phyloP scores from a whole-genome alignment of 2,329 filamentous ascomycete genomes.

The Colletotrichum destructivum region DNA sequence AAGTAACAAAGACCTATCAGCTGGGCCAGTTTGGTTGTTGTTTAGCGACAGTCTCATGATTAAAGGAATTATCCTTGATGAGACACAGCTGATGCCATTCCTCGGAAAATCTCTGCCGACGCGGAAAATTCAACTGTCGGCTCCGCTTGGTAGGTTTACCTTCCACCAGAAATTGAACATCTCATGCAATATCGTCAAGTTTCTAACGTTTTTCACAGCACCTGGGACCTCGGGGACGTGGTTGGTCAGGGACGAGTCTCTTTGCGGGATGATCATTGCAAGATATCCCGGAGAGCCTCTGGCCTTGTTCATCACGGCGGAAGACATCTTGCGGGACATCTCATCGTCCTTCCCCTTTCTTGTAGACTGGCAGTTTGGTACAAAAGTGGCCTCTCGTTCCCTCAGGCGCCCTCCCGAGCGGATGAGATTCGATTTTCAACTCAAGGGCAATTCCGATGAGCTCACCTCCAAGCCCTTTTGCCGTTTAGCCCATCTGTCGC shows the following conservation, averaged over 20 bases:
- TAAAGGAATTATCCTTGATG: neutral
- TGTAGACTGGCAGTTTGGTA: fast-evolving
- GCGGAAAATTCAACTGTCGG: neutral
- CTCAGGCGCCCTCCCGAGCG: no score
- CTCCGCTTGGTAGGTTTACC: neutral
- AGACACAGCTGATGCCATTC: neutral
- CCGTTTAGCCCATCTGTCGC: no score
- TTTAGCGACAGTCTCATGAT: neutral
- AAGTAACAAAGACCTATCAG: no score
- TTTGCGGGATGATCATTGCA: constrained; percentile 9
- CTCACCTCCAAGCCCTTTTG: no score
- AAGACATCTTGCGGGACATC: neutral
- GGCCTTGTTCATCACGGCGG: constrained; percentile 10
- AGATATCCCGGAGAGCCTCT: constrained; percentile 1
- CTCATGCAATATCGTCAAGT: no score
- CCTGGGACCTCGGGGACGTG: constrained; percentile 13
- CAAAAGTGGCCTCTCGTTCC: no score
- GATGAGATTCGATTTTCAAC: no score
- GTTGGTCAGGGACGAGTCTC: neutral
- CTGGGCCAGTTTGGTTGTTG: neutral
- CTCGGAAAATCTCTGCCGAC: neutral
- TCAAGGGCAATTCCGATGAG: no score
- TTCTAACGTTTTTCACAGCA: neutral
- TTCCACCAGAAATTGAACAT: fast-evolving
- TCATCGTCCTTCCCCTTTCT: neutral